Percentiles rank a stretch among this genome's conserved stretches.
Evolutionary conservation across 1,284 basidiomycete species (phyloP).

Genomic region (Ceratobasidium sp.): DNA sequence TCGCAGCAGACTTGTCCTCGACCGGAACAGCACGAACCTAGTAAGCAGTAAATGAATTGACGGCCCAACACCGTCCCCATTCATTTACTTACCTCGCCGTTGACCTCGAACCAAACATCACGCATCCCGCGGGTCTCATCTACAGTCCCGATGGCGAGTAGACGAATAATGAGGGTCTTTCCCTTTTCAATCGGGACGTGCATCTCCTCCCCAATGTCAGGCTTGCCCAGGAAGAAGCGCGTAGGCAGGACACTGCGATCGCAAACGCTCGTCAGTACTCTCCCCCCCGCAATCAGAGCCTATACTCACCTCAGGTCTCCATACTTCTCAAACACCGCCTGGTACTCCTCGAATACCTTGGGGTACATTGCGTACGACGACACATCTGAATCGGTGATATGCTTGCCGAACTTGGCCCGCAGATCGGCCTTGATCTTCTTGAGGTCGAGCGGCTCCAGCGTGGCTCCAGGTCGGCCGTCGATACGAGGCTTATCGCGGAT

Average conservation of each 20-base stretch:
- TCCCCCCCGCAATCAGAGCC: constrained; percentile 43
- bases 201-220: constrained; percentile 94
- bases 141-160: constrained; percentile 95
- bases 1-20: constrained; percentile 95
- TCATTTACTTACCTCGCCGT: constrained; percentile 79
- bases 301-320: constrained; percentile 87
- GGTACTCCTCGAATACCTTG: constrained; percentile 98
- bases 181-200: constrained; percentile 97
- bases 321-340: constrained; percentile 93
- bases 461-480: constrained; percentile 91
- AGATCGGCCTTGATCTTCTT: constrained; percentile 96
- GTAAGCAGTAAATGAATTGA: constrained; percentile 40
- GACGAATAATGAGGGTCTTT: constrained; percentile 95
- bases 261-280: constrained; percentile 27
- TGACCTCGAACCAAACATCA: constrained; percentile 99
- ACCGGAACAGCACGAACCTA: constrained; percentile 92
- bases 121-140: constrained; percentile 91
- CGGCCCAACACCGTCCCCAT: background rate
- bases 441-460: constrained; percentile 91
- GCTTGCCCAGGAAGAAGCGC: constrained; percentile 96
- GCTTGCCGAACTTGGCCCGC: constrained; percentile 93
- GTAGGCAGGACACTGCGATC: constrained; percentile 86
- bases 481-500: constrained; percentile 96
- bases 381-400: constrained; percentile 94
- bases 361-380: constrained; percentile 97